These are phyloP conservation scores for Peronospora belbahrii DNA, from an alignment of 352 stramenopile genomes.

Conservation along the genomic window DNA sequence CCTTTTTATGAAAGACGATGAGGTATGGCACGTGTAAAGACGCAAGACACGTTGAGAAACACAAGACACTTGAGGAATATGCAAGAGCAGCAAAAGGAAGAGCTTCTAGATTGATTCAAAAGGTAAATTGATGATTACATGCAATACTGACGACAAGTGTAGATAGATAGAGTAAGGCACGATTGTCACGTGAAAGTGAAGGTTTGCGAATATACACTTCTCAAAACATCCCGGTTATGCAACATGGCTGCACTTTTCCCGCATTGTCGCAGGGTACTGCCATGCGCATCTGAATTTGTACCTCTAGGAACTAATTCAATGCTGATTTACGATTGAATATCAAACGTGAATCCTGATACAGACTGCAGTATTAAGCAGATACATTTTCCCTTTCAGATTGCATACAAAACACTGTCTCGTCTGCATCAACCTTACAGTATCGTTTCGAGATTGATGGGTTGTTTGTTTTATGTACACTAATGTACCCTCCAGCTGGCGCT, in stretches of 20 bases:
- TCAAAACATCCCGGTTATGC: conserved; percentile 2
- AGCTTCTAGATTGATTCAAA: no score
- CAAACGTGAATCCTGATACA: no score
- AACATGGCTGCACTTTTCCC: conserved; percentile 16
- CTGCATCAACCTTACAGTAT: neutral
- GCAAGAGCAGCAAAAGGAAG: neutral
- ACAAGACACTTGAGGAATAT: no score
- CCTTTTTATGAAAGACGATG: conserved; percentile 5
- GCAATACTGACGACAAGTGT: no score
- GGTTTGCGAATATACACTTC: conserved; percentile 4
- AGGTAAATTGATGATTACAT: no score
- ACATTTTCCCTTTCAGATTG: neutral
- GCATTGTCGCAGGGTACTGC: conserved; percentile 11
- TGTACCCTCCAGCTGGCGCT: no score
- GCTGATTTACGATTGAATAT: neutral
- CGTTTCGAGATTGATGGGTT: conserved; percentile 9
- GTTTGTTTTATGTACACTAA: conserved; percentile 7
- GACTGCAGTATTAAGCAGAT: neutral
- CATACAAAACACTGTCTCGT: neutral
- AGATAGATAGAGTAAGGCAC: no score
- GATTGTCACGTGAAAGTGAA: neutral
- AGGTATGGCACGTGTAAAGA: neutral
- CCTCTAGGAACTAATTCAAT: neutral
- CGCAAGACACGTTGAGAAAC: conserved; percentile 17
- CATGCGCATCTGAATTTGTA: neutral